These are phyloP conservation scores for Saccharomycopsis crataegensis DNA, from an alignment of 1,139 yeast genomes.

Conservation along the genomic window DNA sequence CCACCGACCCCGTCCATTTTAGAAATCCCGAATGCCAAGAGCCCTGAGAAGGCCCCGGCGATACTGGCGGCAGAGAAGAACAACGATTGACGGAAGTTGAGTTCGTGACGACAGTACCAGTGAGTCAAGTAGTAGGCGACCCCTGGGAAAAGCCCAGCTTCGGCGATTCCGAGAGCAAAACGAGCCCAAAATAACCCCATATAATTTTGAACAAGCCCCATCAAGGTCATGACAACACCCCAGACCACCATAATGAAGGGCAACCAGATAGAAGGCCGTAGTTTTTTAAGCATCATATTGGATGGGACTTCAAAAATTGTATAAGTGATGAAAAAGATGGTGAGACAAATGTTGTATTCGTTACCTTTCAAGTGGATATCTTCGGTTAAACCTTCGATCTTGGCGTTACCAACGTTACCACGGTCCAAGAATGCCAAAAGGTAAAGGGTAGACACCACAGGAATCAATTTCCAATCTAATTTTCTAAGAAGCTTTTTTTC, in stretches of 20 bases:
- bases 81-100: slow-evolving; percentile 40
- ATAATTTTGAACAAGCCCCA: slow-evolving; percentile 34
- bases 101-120: slow-evolving; percentile 42
- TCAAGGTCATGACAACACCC: slow-evolving; percentile 44
- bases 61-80: slow-evolving; percentile 43
- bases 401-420: slow-evolving; percentile 54
- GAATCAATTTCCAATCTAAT: slow-evolving; percentile 39
- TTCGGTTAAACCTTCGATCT: slow-evolving; percentile 47
- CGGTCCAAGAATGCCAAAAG: slow-evolving; percentile 51
- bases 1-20: slow-evolving; percentile 32
- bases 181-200: slow-evolving; percentile 40
- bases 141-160: slow-evolving; percentile 53
- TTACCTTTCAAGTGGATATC: slow-evolving; percentile 41
- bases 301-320: slow-evolving; percentile 50
- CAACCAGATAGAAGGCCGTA: slow-evolving; percentile 37
- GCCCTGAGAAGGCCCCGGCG: slow-evolving; percentile 46
- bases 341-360: slow-evolving; percentile 46
- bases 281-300: slow-evolving; percentile 33
- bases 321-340: slow-evolving; percentile 51
- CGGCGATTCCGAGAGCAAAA: slow-evolving; percentile 46
- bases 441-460: slow-evolving; percentile 42
- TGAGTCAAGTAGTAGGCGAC: slow-evolving; percentile 39
- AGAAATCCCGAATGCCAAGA: slow-evolving; percentile 34
- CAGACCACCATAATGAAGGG: slow-evolving; percentile 43
- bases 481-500: slow-evolving; percentile 35